Percentiles rank a stretch among this genome's conserved stretches.
Evolutionary conservation across 305 asterid genomes (phyloP).

Genomic region (Solanum aculeatissimum): DNA sequence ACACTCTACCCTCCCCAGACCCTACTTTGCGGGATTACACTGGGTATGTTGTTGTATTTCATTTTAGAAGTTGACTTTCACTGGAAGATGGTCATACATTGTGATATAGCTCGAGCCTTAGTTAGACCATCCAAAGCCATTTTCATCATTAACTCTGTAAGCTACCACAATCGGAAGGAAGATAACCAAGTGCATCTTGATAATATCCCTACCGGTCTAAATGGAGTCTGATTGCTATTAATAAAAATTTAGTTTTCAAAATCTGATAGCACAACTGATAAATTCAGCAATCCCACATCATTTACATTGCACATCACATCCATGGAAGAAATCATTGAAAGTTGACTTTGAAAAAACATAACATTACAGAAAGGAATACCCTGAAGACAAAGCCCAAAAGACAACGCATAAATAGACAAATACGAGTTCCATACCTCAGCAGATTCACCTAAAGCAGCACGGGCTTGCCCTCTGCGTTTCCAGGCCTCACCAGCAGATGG

Average conservation of each 20-base stretch:
- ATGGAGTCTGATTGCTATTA: neutral
- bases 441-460: slow-evolving; percentile 97
- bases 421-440: slow-evolving; percentile 46
- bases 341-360: neutral
- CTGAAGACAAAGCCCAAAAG: neutral
- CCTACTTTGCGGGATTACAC: no score
- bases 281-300: neutral
- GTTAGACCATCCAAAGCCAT: neutral
- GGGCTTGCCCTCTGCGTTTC: slow-evolving; percentile 99
- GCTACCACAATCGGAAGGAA: neutral
- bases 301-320: neutral
- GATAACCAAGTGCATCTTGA: neutral
- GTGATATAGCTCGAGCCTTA: neutral
- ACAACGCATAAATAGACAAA: neutral
- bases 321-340: neutral
- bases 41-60: neutral
- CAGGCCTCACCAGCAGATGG: slow-evolving; percentile 98
- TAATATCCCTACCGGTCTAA: neutral
- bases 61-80: neutral
- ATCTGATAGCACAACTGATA: neutral
- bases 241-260: neutral
- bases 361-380: neutral
- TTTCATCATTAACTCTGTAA: neutral
- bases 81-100: neutral
- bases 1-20: no score